These are phyloP conservation scores for Chaetomium globosum DNA, from an alignment of 2,329 filamentous ascomycete genomes.

Conservation along the genomic window DNA sequence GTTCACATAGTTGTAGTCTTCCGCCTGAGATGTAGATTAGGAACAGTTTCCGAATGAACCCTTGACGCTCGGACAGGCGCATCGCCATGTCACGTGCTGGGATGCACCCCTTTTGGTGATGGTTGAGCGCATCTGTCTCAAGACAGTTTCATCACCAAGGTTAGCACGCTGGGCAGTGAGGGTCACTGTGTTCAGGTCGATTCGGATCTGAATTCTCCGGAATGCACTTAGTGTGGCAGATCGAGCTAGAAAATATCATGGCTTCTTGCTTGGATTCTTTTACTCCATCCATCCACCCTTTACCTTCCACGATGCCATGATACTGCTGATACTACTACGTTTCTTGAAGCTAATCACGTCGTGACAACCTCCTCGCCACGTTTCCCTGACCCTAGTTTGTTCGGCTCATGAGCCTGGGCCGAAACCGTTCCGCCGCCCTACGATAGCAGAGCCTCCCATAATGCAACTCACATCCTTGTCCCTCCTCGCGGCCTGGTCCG, in stretches of 20 bases:
- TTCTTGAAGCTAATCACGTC: not conserved
- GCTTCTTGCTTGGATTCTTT: not conserved
- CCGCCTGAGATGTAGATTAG: not conserved
- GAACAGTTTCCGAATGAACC: constrained; percentile 8
- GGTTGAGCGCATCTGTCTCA: constrained; percentile 32
- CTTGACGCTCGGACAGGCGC: constrained; percentile 4
- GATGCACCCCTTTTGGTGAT: not conserved
- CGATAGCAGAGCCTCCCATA: not conserved
- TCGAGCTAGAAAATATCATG: constrained; percentile 1
- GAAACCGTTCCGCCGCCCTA: not conserved
- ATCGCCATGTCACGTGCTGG: constrained; percentile 19
- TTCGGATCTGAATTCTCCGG: constrained; percentile 1
- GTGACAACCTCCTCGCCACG: not conserved
- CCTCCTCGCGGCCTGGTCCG: constrained; percentile 26
- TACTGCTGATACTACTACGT: not conserved
- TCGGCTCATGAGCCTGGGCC: not conserved
- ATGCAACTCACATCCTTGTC: constrained; percentile 25
- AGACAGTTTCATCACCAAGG: constrained; percentile 33
- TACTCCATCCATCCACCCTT: not conserved
- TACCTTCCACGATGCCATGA: not conserved
- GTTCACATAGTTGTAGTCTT: not conserved
- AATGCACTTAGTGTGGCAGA: constrained; percentile 6
- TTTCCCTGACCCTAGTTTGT: not conserved
- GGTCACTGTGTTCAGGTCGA: not conserved
- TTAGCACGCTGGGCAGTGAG: constrained; percentile 1